Base-by-base conservation (phyloP, 179 eudicot genomes). In the Carnegiea gigantea region DNA sequence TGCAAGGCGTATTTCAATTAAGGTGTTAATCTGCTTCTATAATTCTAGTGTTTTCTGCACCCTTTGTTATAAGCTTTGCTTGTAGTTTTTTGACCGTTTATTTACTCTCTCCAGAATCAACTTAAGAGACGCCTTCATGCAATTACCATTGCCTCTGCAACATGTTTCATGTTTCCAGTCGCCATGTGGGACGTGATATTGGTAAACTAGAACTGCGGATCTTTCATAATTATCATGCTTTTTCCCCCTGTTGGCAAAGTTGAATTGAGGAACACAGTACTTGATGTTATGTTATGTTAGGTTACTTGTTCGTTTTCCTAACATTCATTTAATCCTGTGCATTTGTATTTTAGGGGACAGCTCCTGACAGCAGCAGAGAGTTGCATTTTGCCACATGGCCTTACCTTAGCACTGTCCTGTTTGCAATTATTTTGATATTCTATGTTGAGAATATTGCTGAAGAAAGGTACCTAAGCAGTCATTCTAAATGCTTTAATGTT, bases 151-250 rank as follows among this genome's bases (percentile, higher is more conserved):
- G 90, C 99, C 85, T 90, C 99, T 87, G 99, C 99, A 78, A 90
- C 95, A 49, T 94, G 99, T 86, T 95, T 95, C 87, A 92, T 95
- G 82, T 95, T 95, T 89, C 99, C 99, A 36, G 93, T 94, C 71
- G 98, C 98, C 76, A 95, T 94, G 95, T 95, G 99, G 99, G 96
- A 93, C 83, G 81, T 92, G 85, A 94, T 95, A 75, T 82, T 90
- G 79, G 98, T 95, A 88, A 89, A 89, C 81, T 77, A 33, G 51
- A 77, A 76, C 77, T 75, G 21, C 18, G 46, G 57, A 51, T 78
- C 49, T 60, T 71, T 13, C 78, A 36, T 23, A 11, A n/a, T 75
- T 68, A 20, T 48, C 13, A 59, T 78, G 54, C 20, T 74, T n/a
- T 76, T 18, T 17, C 70, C 67, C 17, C 70, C 53, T 30, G 28